Evolutionary conservation across 2,329 filamentous ascomycete species (phyloP).

Genomic region (Fusarium camptoceras): DNA sequence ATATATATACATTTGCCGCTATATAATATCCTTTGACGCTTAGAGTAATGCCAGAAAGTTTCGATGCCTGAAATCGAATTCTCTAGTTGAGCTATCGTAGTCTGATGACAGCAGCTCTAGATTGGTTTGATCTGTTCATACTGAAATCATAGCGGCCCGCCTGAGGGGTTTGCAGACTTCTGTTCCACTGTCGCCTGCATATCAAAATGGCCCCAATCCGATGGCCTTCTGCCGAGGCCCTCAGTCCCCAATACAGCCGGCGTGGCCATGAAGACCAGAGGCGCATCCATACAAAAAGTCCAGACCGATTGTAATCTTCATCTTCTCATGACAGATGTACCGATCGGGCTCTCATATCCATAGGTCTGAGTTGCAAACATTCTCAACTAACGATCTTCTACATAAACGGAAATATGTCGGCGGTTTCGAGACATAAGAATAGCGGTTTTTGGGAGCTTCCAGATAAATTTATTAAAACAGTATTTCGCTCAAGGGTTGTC

Average conservation of each 20-base stretch:
- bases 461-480: not conserved
- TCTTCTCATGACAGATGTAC: not conserved
- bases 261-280: too few relatives aligned
- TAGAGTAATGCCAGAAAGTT: not conserved
- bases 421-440: not conserved
- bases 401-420: not conserved
- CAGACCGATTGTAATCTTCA: too few relatives aligned
- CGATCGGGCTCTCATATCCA: not conserved
- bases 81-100: not conserved
- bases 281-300: too few relatives aligned
- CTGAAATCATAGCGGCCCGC: not conserved
- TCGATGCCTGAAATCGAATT: not conserved
- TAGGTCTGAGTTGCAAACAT: not conserved
- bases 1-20: not conserved
- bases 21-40: not conserved
- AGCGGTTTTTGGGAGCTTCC: not conserved
- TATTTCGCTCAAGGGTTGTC: not conserved
- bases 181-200: too few relatives aligned
- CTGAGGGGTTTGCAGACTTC: not conserved
- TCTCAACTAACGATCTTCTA: not conserved
- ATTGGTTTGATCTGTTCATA: not conserved
- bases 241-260: not conserved
- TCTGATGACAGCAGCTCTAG: not conserved
- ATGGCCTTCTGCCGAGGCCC: not conserved
- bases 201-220: too few relatives aligned